A percentile compares a stretch with the other conserved stretches of the same genome.
These are phyloP conservation scores for Cyberlindnera japonica DNA, from an alignment of 805 yeast genomes.

Conservation along the genomic window DNA sequence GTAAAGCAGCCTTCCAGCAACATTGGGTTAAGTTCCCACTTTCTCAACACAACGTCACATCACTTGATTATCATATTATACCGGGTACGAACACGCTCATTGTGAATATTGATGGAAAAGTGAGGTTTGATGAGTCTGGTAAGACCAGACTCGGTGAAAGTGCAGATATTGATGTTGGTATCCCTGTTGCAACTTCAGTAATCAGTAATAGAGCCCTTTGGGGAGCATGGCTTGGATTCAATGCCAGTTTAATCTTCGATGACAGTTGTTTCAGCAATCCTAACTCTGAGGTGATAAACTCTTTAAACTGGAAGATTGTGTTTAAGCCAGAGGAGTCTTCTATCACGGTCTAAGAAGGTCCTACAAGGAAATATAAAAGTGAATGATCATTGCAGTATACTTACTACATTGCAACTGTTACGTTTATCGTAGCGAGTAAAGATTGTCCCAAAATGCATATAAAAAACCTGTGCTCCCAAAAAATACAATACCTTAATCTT, in stretches of 20 bases:
- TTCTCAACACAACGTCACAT: slow-evolving; percentile 60
- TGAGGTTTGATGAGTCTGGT: slow-evolving; percentile 75
- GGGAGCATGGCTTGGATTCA: slow-evolving; percentile 72
- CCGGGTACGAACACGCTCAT: slow-evolving; percentile 59
- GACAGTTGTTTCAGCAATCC: slow-evolving; percentile 38
- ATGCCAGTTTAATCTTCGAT: slow-evolving; percentile 56
- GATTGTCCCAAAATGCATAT: no score
- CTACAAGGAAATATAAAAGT: no score
- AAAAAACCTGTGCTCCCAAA: not conserved
- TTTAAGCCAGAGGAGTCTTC: slow-evolving; percentile 55
- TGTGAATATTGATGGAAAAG: slow-evolving; percentile 52
- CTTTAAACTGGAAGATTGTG: slow-evolving; percentile 64
- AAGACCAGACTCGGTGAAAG: slow-evolving; percentile 61
- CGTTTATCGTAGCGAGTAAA: no score
- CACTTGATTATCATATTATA: slow-evolving; percentile 62
- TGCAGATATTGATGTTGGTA: slow-evolving; percentile 41
- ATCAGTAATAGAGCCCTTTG: slow-evolving; percentile 31
- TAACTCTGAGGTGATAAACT: slow-evolving; percentile 47
- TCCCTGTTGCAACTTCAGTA: slow-evolving; percentile 3
- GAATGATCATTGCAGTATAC: no score
- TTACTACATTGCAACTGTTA: no score
- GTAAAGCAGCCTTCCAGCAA: slow-evolving; percentile 51
- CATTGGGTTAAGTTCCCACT: slow-evolving; percentile 54
- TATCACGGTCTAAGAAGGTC: slow-evolving; percentile 21
- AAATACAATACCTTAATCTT: not conserved